phyloP scores from a whole-genome alignment of 1,284 basidiomycete genomes.

The Apiotrichum sp. region DNA sequence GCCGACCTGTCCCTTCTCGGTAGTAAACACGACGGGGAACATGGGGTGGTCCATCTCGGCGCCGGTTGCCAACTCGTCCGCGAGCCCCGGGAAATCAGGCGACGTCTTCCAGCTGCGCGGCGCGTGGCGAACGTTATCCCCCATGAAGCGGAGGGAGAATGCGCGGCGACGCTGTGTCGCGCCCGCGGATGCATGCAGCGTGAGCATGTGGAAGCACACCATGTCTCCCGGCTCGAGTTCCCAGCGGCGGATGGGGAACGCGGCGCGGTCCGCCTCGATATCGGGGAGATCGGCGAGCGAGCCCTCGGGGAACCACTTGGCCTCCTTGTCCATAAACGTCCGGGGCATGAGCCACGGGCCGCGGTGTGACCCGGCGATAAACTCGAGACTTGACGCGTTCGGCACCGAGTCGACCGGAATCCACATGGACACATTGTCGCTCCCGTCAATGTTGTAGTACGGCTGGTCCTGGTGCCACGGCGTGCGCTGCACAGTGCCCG shows the following conservation, averaged over 20 bases:
- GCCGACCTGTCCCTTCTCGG: background rate
- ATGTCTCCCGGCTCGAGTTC: constrained; percentile 12
- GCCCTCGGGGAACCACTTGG: constrained; percentile 19
- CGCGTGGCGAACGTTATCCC: constrained; percentile 7
- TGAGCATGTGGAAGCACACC: constrained; percentile 18
- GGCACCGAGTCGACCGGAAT: constrained; percentile 16
- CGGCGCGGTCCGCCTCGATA: constrained; percentile 8
- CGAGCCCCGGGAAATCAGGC: constrained; percentile 13
- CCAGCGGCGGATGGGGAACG: constrained; percentile 10
- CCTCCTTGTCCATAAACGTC: constrained; percentile 19
- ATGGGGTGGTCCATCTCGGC: constrained; percentile 10
- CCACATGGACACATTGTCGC: constrained; percentile 13
- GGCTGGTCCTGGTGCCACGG: constrained; percentile 21
- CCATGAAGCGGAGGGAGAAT: constrained; percentile 1
- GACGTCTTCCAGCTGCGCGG: constrained; percentile 11
- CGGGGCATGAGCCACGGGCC: constrained; percentile 18
- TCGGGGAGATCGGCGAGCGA: constrained; percentile 12
- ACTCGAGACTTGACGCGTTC: constrained; percentile 9
- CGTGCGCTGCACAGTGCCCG: constrained; percentile 13
- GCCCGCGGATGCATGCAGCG: constrained; percentile 14
- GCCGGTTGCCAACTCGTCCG: constrained; percentile 5
- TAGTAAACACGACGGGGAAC: constrained; percentile 14
- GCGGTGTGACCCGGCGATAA: constrained; percentile 11
- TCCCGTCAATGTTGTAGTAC: constrained; percentile 15
- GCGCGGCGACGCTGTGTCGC: constrained; percentile 1